A percentile compares a stretch with the other conserved stretches of the same genome.
phyloP scores from a whole-genome alignment of 176 grass and related monocot species.

The Ensete ventricosum region DNA sequence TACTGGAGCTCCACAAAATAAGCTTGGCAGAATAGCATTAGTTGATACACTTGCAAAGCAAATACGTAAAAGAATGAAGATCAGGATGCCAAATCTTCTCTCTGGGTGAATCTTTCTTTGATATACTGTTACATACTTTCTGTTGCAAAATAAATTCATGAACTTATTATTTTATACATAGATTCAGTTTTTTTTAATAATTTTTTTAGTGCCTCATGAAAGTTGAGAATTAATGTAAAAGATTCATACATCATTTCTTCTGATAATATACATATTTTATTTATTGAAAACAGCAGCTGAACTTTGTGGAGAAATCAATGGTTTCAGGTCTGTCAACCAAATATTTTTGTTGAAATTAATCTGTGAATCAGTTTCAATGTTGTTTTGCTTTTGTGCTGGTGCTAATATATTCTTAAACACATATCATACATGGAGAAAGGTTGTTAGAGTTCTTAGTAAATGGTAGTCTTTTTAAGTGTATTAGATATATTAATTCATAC shows the following conservation, averaged over 20 bases:
- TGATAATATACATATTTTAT: neutral
- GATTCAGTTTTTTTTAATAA: neutral
- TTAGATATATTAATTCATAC: too few relatives aligned
- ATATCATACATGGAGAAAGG: too few relatives aligned
- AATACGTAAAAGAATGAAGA: constrained; percentile 49
- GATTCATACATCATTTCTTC: neutral
- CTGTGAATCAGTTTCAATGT: neutral
- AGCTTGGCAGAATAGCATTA: constrained; percentile 61
- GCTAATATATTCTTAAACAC: too few relatives aligned
- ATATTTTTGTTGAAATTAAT: neutral
- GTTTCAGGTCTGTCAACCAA: neutral
- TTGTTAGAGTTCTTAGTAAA: too few relatives aligned
- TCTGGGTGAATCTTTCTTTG: constrained; percentile 44
- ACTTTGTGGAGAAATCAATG: neutral
- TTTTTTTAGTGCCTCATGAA: neutral
- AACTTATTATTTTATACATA: neutral
- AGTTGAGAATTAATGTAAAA: neutral
- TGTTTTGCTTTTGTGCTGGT: neutral
- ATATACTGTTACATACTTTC: neutral
- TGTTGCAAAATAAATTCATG: neutral
- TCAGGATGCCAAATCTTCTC: constrained; percentile 57
- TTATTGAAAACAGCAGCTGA: neutral
- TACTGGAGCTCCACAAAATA: constrained; percentile 44
- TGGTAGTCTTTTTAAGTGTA: too few relatives aligned
- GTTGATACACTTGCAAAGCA: constrained; percentile 71